Evolutionary conservation across 2,329 filamentous ascomycete genomes (phyloP).

Genomic region (Trichothecium sympodiale): DNA sequence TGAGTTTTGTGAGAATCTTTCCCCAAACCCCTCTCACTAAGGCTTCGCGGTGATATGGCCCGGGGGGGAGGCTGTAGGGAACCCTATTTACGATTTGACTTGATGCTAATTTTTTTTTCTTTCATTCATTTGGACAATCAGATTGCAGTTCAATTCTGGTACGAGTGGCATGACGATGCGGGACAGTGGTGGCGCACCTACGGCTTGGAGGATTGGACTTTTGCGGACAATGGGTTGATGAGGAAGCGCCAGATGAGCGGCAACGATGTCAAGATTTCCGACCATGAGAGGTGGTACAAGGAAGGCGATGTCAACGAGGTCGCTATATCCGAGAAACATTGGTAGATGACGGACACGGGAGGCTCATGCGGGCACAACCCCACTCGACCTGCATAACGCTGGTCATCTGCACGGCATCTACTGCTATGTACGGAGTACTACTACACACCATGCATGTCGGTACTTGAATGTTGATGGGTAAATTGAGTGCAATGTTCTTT

Average conservation of each 20-base stretch:
- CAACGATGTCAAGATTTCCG: slow-evolving; percentile 55
- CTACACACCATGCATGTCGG: too few relatives aligned
- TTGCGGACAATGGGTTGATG: slow-evolving; percentile 59
- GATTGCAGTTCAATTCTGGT: slow-evolving; percentile 88
- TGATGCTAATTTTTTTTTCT: too few relatives aligned
- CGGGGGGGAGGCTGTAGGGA: too few relatives aligned
- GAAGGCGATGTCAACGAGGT: slow-evolving; percentile 59
- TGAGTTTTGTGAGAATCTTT: slow-evolving; percentile 8
- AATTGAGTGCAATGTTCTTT: too few relatives aligned
- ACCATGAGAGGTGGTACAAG: slow-evolving; percentile 51
- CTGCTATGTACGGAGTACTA: too few relatives aligned
- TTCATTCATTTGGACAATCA: slow-evolving; percentile 12
- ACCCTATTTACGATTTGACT: too few relatives aligned
- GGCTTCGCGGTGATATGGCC: too few relatives aligned
- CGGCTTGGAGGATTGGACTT: slow-evolving; percentile 73
- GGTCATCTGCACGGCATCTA: too few relatives aligned
- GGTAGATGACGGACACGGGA: too few relatives aligned
- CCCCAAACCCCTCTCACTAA: neutral
- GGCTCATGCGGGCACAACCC: too few relatives aligned
- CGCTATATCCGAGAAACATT: slow-evolving; percentile 55
- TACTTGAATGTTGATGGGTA: too few relatives aligned
- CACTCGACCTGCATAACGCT: too few relatives aligned
- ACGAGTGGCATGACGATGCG: slow-evolving; percentile 61
- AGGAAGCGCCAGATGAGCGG: slow-evolving; percentile 66
- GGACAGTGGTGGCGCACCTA: slow-evolving; percentile 84